Percentiles rank a stretch among this genome's conserved stretches.
Conservation (phyloP, 305 asterid species). For the Solanum hybrid region DNA sequence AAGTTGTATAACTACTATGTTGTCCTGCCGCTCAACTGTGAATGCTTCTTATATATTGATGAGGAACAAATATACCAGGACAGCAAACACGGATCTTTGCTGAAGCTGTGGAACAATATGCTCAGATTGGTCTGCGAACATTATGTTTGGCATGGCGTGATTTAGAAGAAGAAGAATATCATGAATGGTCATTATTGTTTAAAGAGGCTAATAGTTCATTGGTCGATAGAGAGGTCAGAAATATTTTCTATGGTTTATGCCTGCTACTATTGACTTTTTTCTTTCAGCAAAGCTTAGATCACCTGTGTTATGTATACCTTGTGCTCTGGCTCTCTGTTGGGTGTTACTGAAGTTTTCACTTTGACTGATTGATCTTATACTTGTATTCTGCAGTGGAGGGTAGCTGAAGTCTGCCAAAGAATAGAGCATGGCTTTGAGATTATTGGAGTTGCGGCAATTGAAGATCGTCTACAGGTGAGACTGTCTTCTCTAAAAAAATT, state of each 20-base stretch:
- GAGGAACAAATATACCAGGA: slow-evolving; percentile 38
- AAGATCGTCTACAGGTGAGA: slow-evolving; percentile 89
- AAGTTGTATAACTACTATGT: neutral
- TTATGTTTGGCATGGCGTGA: slow-evolving; percentile 95
- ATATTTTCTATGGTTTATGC: neutral
- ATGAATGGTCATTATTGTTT: slow-evolving; percentile 80
- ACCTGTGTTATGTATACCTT: neutral
- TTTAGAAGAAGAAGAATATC: slow-evolving; percentile 68
- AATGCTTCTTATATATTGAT: slow-evolving; percentile 2
- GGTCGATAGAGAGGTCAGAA: slow-evolving; percentile 85
- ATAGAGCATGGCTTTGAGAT: slow-evolving; percentile 77
- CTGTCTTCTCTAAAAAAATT: neutral
- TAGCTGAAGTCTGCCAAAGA: slow-evolving; percentile 93
- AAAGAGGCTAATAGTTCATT: slow-evolving; percentile 90
- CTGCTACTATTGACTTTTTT: neutral
- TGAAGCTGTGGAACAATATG: slow-evolving; percentile 91
- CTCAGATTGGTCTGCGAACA: slow-evolving; percentile 91
- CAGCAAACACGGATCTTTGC: slow-evolving; percentile 64
- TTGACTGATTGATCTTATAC: neutral
- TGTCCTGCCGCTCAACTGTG: neutral
- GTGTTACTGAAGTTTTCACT: neutral
- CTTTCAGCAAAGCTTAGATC: neutral
- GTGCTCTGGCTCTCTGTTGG: slow-evolving; percentile 3
- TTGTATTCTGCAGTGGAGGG: slow-evolving; percentile 60
- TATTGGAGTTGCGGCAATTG: slow-evolving; percentile 97